Evolutionary conservation across 139 green algal genomes (phyloP), one percentile per base, ranked within the genome.

Genomic region (Nannochloris sp.): DNA sequence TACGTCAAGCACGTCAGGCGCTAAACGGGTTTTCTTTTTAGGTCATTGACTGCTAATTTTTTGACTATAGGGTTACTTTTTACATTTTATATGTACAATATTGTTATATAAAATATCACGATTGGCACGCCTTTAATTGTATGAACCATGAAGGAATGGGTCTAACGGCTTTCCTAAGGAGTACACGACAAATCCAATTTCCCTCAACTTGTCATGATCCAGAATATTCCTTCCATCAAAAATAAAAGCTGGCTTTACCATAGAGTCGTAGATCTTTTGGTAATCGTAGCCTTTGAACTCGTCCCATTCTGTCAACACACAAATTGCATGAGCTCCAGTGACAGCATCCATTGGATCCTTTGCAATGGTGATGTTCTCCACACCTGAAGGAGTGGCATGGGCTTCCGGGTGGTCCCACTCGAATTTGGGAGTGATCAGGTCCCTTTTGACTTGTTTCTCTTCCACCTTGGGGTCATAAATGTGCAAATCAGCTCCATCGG

Each of bases 181-280:
- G 66, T 97, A 99, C 5, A 97, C 89, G 6, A 98, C 88, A 77
- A 98, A 99, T 36, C 94, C 94, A 56, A 97, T 94, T 56, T 95
- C 77, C 30, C 43, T 50, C 56, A 98, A 82, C 59, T 87, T 74
- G 12, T 77, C 77, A 70, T 95, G 89, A 75, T 97, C 80, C 46
- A 99, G 70, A 51, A 97, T 87, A 78, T 97, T 97, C 63, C 94
- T 86, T 36, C 94, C 93, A 65, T 99, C 94, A 77, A 99, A 99
- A n/a, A 98, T 65, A 65, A 97, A 98, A 2, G 94, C 91, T 11
- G 94, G 94, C 86, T 98, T 98, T 37, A 82, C 68, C 94, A 99
- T 99, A 59, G 56, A 88, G 71, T 91, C 85, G 31, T 85, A 87
- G 10, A 84, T 84, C 36, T 58, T 48, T 67, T 85, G 56, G 53